Conservation (phyloP, 2,329 filamentous ascomycete species). For the Lomentospora prolificans region DNA sequence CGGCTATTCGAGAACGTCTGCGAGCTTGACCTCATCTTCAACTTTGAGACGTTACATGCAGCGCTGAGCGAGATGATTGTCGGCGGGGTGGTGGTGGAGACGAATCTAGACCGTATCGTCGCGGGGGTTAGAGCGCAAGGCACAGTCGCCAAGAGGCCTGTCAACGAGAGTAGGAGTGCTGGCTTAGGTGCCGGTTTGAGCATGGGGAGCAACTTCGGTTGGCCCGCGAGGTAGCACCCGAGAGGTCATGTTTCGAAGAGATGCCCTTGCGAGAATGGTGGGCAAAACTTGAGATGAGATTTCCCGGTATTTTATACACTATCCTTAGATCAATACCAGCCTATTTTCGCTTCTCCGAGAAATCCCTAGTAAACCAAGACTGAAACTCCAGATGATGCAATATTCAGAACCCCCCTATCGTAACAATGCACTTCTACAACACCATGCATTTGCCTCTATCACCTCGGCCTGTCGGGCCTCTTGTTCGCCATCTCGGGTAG, state of each 20-base stretch:
- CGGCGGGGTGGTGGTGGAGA: constrained; percentile 89
- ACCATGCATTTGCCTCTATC: background rate
- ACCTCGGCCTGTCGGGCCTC: background rate
- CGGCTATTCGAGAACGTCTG: constrained; percentile 97
- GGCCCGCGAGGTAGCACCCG: constrained; percentile 28
- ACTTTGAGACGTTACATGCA: constrained; percentile 93
- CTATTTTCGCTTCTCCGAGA: background rate
- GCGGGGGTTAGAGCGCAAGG: constrained; percentile 72
- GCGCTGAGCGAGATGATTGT: constrained; percentile 90
- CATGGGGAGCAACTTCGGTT: constrained; percentile 50
- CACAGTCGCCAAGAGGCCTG: constrained; percentile 66
- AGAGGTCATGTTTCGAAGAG: background rate
- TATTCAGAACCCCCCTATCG: background rate
- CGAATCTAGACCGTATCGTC: constrained; percentile 78
- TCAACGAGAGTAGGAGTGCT: constrained; percentile 53
- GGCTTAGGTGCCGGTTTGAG: constrained; percentile 40
- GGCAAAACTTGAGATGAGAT: background rate
- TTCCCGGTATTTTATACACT: background rate
- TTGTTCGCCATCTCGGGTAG: background rate
- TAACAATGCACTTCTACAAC: background rate
- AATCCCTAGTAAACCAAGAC: constrained; percentile 3
- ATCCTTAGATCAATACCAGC: background rate
- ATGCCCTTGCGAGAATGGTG: background rate
- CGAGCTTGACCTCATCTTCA: constrained; percentile 97
- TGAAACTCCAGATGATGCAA: constrained; percentile 6